A percentile compares a stretch with the other conserved stretches of the same genome.
phyloP scores from a whole-genome alignment of 495 filamentous ascomycete genomes.

The Hypoxylon intermedium region DNA sequence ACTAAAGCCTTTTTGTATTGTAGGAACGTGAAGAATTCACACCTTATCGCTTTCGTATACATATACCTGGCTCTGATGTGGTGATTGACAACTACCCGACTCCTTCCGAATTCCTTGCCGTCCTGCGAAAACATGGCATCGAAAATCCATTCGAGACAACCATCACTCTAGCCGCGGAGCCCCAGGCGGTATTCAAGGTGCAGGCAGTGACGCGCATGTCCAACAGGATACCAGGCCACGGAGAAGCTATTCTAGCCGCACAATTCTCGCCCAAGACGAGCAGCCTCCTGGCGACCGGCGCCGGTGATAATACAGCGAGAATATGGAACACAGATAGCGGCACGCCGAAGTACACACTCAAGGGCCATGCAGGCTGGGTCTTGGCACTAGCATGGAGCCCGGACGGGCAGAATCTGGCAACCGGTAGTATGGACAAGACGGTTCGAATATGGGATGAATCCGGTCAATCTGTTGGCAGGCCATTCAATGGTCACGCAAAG shows the following conservation, averaged over 20 bases:
- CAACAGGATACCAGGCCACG: conserved; percentile 87
- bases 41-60: conserved; percentile 86
- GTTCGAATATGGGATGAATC: conserved; percentile 90
- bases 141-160: conserved; percentile 59
- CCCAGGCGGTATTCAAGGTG: conserved; percentile 93
- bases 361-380: conserved; percentile 94
- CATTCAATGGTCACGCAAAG: conserved; percentile 88
- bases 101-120: conserved; percentile 49
- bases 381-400: conserved; percentile 86
- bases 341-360: conserved; percentile 85
- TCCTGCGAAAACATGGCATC: conserved; percentile 57
- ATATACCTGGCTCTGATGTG: conserved; percentile 63
- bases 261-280: conserved; percentile 87
- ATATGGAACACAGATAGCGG: conserved; percentile 97
- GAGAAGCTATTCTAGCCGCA: conserved; percentile 86
- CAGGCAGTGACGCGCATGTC: conserved; percentile 90
- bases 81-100: conserved; percentile 76
- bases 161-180: conserved; percentile 79
- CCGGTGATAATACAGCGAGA: conserved; percentile 88
- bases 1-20: too few species aligned
- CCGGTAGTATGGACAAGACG: conserved; percentile 92
- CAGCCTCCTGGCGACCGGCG: conserved; percentile 83
- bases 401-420: conserved; percentile 81
- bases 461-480: conserved; percentile 74
- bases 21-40: conserved; percentile 77